A percentile compares a stretch with the other conserved stretches of the same genome.
These are phyloP conservation scores for Pontederia paniculata DNA, from an alignment of 176 grass and related monocot genomes.

Conservation along the genomic window DNA sequence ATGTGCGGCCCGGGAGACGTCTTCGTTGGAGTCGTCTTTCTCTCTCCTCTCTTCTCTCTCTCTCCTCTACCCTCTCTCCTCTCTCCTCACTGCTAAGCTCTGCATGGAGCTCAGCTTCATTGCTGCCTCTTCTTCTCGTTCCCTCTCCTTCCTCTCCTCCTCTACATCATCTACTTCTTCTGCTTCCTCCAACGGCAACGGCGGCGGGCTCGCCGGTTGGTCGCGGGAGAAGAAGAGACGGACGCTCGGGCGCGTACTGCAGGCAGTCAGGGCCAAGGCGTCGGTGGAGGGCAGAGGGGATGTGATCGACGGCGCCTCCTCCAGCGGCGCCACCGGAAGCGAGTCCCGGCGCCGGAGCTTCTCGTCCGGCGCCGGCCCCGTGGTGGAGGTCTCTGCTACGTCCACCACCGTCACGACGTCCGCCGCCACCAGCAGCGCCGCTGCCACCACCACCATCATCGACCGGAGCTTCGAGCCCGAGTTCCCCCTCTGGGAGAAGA, in stretches of 20 bases:
- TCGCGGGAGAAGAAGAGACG: slow-evolving; percentile 13
- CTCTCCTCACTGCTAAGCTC: no score
- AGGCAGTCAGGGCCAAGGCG: slow-evolving; percentile 18
- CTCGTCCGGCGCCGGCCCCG: slow-evolving; percentile 3
- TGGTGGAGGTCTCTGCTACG: slow-evolving; percentile 27
- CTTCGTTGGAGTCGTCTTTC: no score
- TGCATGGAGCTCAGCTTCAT: slow-evolving; percentile 30
- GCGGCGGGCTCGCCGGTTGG: background rate
- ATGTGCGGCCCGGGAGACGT: no score
- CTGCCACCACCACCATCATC: slow-evolving; percentile 11
- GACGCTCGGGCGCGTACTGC: background rate
- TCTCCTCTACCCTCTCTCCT: no score
- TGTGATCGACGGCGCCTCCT: slow-evolving; percentile 8
- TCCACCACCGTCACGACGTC: slow-evolving; percentile 4
- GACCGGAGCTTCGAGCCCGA: slow-evolving; percentile 48
- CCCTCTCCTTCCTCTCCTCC: slow-evolving; percentile 13
- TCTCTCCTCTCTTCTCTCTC: no score
- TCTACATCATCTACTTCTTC: slow-evolving; percentile 8
- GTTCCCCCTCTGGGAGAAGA: slow-evolving; percentile 69
- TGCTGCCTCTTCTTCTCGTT: slow-evolving; percentile 2
- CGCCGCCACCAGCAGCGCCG: slow-evolving; percentile 22
- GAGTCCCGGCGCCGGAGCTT: slow-evolving; percentile 4
- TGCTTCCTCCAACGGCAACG: background rate
- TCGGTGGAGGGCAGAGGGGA: slow-evolving; percentile 25
- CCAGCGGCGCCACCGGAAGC: background rate